Evolutionary conservation across 2,329 filamentous ascomycete species (phyloP), one percentile per base, ranked within the genome.

Genomic region (Fusarium annulatum): DNA sequence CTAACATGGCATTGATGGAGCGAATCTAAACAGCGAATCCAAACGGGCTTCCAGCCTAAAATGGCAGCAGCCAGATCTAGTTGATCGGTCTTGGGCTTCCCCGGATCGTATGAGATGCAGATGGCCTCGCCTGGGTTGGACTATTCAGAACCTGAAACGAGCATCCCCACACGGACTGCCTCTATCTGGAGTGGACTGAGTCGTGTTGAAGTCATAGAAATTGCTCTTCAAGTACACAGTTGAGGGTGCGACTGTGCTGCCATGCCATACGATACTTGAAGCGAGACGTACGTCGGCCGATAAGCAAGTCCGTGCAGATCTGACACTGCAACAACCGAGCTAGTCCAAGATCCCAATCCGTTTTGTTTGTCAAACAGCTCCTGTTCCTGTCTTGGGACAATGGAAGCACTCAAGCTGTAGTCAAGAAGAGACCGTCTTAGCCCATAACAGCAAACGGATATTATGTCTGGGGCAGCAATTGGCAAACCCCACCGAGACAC

Each of bases 351-450:
- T 30, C 19, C 33, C 45, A 39, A 38, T 21, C 49, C 61, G 36
- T 39, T 46, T 59, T 62, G 71, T 70, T 70, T 72, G 68, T 56
- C 64, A 73, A 71, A 71, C 63, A 56, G 61, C 33, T 55, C 21
- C 52, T 51, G 45, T 62, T 64, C 52, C 71, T 66, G 41, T 53
- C 59, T 43, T 58, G 57, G 64, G 45, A 69, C 46, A 43, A 68
- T 59, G 56, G 52, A 64, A 69, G 38, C 28, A 42, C 30, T 48
- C 49, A 58, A 42, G 34, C 45, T 57, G 42, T 15, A 52, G 48
- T 30, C 60, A 60, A 60, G 45, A 53, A 53, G 57, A 74, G 64
- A 42, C 19, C 45, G 43, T n/a, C 45, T 55, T 26, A 38, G 43
- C 46, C 48, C 34, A 41, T 34, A 41, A 46, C 28, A 45, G 61